phyloP scores from a whole-genome alignment of 164 flowering plant genomes.

The Pachysandra terminalis region DNA sequence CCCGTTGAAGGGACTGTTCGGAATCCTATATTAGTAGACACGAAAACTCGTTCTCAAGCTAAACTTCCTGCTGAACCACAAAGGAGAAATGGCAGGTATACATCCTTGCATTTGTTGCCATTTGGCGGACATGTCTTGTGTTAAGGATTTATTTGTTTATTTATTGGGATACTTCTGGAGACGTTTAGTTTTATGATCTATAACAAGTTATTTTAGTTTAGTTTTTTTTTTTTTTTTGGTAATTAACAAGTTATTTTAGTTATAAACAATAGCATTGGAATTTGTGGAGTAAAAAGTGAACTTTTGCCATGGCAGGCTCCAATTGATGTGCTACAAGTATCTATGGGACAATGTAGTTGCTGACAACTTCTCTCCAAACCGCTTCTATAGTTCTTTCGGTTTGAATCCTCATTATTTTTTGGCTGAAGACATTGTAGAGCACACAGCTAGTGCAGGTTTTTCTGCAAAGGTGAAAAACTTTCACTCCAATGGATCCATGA shows the following conservation, averaged over 20 bases:
- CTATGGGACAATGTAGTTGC: slow-evolving; percentile 70
- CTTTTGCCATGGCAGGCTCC: slow-evolving; percentile 55
- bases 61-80: slow-evolving; percentile 76
- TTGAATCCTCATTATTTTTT: slow-evolving; percentile 50
- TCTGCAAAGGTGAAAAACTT: slow-evolving; percentile 47
- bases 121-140: not conserved
- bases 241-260: too few species aligned
- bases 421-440: slow-evolving; percentile 53
- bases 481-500: too few species aligned
- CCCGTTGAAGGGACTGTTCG: slow-evolving; percentile 26
- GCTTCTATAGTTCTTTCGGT: slow-evolving; percentile 55
- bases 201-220: too few species aligned
- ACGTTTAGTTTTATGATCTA: not conserved
- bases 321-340: slow-evolving; percentile 86
- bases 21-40: slow-evolving; percentile 57
- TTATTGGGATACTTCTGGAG: not conserved
- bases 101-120: not conserved
- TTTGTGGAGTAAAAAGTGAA: slow-evolving; percentile 4
- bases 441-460: slow-evolving; percentile 41
- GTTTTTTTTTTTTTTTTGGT: too few species aligned
- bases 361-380: slow-evolving; percentile 41
- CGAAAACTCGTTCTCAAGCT: slow-evolving; percentile 66
- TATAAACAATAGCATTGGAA: not conserved
- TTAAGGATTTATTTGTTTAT: not conserved
- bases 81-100: slow-evolving; percentile 79